Conservation (phyloP, 352 stramenopile genomes). For the Plasmopara viticola region DNA sequence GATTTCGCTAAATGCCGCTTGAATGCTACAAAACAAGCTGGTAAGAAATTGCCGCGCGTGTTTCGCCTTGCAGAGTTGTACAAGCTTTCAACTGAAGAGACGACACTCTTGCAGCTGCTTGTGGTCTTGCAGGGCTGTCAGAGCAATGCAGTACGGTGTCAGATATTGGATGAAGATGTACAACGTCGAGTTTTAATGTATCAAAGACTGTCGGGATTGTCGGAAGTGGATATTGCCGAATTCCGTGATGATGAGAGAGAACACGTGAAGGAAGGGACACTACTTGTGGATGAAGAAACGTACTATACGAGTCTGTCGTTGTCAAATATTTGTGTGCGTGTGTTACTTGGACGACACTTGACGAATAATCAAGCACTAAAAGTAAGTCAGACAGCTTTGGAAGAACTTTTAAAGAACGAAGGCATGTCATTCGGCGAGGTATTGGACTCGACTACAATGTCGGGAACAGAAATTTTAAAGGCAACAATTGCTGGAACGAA, state of each 20-base stretch:
- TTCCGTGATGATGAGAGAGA: slow-evolving; percentile 82
- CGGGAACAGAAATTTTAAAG: slow-evolving; percentile 1
- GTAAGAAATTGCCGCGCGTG: slow-evolving; percentile 43
- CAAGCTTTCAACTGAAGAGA: slow-evolving; percentile 65
- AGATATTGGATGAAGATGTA: slow-evolving; percentile 80
- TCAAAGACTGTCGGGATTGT: slow-evolving; percentile 69
- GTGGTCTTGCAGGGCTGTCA: slow-evolving; percentile 80
- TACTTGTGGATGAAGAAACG: slow-evolving; percentile 79
- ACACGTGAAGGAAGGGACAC: slow-evolving; percentile 83
- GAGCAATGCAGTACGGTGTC: slow-evolving; percentile 75
- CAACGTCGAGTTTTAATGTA: slow-evolving; percentile 68
- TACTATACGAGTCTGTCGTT: slow-evolving; percentile 70
- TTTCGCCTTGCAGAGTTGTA: slow-evolving; percentile 75
- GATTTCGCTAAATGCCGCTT: slow-evolving; percentile 51
- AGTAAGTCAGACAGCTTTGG: slow-evolving; percentile 78
- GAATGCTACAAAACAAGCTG: slow-evolving; percentile 30
- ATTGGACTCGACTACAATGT: slow-evolving; percentile 31
- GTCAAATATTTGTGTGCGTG: slow-evolving; percentile 77
- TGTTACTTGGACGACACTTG: slow-evolving; percentile 65
- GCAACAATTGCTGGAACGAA: slow-evolving; percentile 13
- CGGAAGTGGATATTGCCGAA: slow-evolving; percentile 81
- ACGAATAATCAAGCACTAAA: slow-evolving; percentile 81
- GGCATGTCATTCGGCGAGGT: slow-evolving; percentile 58
- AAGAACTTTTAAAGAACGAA: slow-evolving; percentile 69
- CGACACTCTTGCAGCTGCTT: slow-evolving; percentile 72